Conservation (phyloP, 148 eudicot species). For the Euryodendron excelsum region DNA sequence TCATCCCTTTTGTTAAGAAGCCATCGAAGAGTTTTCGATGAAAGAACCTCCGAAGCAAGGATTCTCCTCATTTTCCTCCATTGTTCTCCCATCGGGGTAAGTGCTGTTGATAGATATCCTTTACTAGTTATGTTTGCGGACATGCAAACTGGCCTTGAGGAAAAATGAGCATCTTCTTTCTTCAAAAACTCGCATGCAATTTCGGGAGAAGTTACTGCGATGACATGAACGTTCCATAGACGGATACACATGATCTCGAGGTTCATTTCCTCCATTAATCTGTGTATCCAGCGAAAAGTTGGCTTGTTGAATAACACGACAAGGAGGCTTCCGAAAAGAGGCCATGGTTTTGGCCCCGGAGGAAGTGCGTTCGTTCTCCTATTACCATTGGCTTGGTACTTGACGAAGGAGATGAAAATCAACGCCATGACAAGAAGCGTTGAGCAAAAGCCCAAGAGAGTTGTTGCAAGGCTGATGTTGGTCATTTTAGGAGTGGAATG, state of each 20-base stretch:
- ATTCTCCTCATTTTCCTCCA: slow-evolving; percentile 21
- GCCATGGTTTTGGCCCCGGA: slow-evolving; percentile 1
- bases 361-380: not conserved
- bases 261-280: not conserved
- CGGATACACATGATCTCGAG: not conserved
- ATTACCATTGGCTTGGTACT: not conserved
- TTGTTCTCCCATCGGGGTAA: slow-evolving; percentile 6
- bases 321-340: slow-evolving; percentile 3
- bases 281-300: not conserved
- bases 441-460: not conserved
- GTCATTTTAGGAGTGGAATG: not conserved
- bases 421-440: not conserved
- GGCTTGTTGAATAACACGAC: not conserved
- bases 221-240: slow-evolving; percentile 10
- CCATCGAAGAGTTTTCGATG: not conserved
- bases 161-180: slow-evolving; percentile 7
- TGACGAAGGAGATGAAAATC: not conserved
- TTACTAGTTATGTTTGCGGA: not conserved
- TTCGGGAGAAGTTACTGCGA: slow-evolving; percentile 10
- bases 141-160: slow-evolving; percentile 14
- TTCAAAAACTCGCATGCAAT: slow-evolving; percentile 12
- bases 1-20: not conserved
- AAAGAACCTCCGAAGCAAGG: not conserved
- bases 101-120: not conserved
- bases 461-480: not conserved